phyloP scores from a whole-genome alignment of 768 basidiomycete genomes.

The Trichaptum fuscoviolaceum region DNA sequence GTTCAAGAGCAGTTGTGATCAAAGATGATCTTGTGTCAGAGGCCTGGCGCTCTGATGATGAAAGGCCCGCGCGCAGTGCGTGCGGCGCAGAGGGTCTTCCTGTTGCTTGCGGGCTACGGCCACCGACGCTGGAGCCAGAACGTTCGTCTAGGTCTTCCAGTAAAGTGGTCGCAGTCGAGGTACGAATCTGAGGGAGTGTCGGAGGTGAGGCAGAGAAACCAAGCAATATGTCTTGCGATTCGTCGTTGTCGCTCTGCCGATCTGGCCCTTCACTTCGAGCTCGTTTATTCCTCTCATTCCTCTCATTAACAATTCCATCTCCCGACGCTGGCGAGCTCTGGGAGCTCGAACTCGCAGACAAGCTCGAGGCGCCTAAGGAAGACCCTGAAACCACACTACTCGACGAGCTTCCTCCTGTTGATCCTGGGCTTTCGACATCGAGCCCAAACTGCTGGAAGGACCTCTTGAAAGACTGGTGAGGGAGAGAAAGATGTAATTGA shows the following conservation, averaged over 20 bases:
- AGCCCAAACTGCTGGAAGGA: slow-evolving; percentile 55
- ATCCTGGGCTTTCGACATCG: slow-evolving; percentile 43
- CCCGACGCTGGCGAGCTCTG: background rate
- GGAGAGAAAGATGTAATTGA: slow-evolving; percentile 48
- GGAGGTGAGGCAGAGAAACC: background rate
- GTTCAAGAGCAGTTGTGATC: background rate
- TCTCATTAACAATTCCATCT: slow-evolving; percentile 36
- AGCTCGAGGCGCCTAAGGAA: background rate
- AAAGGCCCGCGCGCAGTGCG: background rate
- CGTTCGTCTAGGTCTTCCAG: background rate
- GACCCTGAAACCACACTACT: background rate
- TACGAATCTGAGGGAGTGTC: background rate
- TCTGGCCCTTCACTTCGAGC: slow-evolving; percentile 49
- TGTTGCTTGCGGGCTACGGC: background rate
- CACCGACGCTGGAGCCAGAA: background rate
- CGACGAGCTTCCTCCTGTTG: background rate
- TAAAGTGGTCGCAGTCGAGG: background rate
- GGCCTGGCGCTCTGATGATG: background rate
- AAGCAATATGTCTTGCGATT: background rate
- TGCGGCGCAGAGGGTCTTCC: background rate
- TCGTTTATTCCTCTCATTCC: slow-evolving; percentile 57
- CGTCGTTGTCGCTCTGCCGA: slow-evolving; percentile 28
- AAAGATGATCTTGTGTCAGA: background rate
- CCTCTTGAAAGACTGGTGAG: slow-evolving; percentile 52
- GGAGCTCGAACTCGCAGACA: background rate